Base-by-base conservation (phyloP, 1,139 yeast species). In the Hyphopichia khmerensis region DNA sequence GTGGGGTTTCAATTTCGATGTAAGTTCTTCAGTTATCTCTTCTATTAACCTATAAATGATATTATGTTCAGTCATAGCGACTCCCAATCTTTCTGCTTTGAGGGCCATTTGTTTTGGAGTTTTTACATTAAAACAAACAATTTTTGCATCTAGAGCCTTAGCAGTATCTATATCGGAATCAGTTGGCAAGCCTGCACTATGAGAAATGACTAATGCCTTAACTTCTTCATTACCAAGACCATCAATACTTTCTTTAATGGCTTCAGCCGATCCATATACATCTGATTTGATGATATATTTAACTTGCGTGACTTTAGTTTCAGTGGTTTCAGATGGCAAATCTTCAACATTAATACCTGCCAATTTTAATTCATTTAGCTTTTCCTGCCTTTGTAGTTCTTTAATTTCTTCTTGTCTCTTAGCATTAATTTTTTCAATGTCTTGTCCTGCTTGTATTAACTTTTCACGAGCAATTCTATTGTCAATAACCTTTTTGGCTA, bases 11-110 rank as follows among this genome's bases (percentile, higher is more conserved):
- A 95, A 69, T 43, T 77, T 72, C 2, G 76, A 64, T 4, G 86
- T 78, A 38, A 93, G 70, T 17, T 75, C 80, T 9, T 75, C 77
- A 1, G 91, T 80, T 4, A 93, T 96, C 40, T 84, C 87, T 54
- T 93, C 97, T 44, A 93, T 82, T 49, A 95, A 74, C 52, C 91
- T 84, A 60, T 93, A 93, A 46, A 93, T 93, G 44, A 93, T 87
- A 45, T 84, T 87, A 60, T 84, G 89, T 40, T 80, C 81, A 42
- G 71, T 72, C 30, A 93, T 70, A 11, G 68, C 69, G n/a, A 93
- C 84, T 2, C 79, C 78, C 19, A 69, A 67, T 38, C 69, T 72
- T 27, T 77, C 77, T 0, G 96, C 96, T 46, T 80, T 75, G 41
- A 74, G 67, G 37, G 69, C 67, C 8, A 87, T 79, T 23, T 82